Evolutionary conservation across 108 stramenopile species (phyloP), one percentile per base, ranked within the genome.

Genomic region (Asterionellopsis glacialis): DNA sequence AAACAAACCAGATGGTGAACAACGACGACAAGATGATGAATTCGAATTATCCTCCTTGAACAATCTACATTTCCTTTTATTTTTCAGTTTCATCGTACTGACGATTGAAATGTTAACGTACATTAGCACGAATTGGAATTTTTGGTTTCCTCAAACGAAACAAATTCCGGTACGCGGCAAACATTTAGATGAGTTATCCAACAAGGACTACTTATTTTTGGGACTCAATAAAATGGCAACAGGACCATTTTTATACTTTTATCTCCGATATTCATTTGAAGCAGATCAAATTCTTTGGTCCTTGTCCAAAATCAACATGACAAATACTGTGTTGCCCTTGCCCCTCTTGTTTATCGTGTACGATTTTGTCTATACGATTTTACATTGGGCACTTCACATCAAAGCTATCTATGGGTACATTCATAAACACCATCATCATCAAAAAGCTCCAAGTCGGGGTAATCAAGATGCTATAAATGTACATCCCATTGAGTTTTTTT

Each of bases 341-440:
- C 75, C 91, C 3, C 57, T 87, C 23, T 73, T 95, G 39, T 97
- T 91, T 71, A 68, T 97, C 25, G 77, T 85, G 53, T 98, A 94
- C 69, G 98, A 98, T 73, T 86, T 97, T 54, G 88, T 93, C 73
- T 98, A 98, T 77, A 95, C 91, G 5, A 73, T 85, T 16, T 77
- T 98, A 28, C 98, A 98, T 57, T 89, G 94, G 72, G 68, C 80
- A 11, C 75, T 98, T 14, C 98, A 98, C 70, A 65, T 93, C 22
- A 88, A 91, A 51, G 68, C 83, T 5, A 56, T 97, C 3, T 98
- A 98, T 65, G 75, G 76, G 1, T 79, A 69, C 64, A 76, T 98
- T 48, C 98, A 98, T 85, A 98, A 97, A 77, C 98, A 98, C 77
- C 98, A 98, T 61, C 98, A 98, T 62, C 75, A 76, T 41, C 96